Percentiles rank a stretch among this genome's conserved stretches.
phyloP scores from a whole-genome alignment of 345 rosid genomes.

The Garcia nutans region DNA sequence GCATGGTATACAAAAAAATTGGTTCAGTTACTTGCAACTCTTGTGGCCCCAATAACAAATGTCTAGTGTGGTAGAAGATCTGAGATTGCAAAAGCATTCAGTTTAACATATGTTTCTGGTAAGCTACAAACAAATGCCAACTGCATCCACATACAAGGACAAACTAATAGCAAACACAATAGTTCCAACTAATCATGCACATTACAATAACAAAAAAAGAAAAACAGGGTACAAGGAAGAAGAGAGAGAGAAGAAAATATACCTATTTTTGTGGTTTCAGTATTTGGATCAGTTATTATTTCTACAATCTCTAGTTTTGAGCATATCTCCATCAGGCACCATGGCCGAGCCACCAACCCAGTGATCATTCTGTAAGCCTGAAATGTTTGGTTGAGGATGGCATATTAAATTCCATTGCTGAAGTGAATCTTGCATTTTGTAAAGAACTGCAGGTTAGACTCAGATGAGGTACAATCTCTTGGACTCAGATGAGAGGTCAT shows the following conservation, averaged over 20 bases:
- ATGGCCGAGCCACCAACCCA: constrained; percentile 73
- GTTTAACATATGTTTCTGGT: not conserved
- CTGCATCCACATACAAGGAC: not conserved
- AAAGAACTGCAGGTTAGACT: not conserved
- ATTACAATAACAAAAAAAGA: not conserved
- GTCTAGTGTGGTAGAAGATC: not conserved
- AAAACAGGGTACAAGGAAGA: not conserved
- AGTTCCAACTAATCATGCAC: not conserved
- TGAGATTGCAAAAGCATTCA: constrained; percentile 4
- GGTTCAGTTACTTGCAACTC: not conserved
- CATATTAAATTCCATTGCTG: not conserved
- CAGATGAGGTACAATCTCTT: not conserved
- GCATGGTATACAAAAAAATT: not conserved
- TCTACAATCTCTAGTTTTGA: constrained; percentile 70
- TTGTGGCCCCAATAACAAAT: not conserved
- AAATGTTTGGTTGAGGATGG: constrained; percentile 23
- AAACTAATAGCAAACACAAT: not conserved
- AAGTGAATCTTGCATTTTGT: constrained; percentile 6
- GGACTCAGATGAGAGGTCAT: not conserved
- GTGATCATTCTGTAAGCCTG: constrained; percentile 76
- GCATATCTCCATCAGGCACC: constrained; percentile 85
- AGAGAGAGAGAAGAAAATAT: not conserved
- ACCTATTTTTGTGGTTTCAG: constrained; percentile 83
- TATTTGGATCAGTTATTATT: constrained; percentile 56
- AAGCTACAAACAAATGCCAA: not conserved